phyloP scores from a whole-genome alignment of 441 rosid species.

The Adansonia gregorii region DNA sequence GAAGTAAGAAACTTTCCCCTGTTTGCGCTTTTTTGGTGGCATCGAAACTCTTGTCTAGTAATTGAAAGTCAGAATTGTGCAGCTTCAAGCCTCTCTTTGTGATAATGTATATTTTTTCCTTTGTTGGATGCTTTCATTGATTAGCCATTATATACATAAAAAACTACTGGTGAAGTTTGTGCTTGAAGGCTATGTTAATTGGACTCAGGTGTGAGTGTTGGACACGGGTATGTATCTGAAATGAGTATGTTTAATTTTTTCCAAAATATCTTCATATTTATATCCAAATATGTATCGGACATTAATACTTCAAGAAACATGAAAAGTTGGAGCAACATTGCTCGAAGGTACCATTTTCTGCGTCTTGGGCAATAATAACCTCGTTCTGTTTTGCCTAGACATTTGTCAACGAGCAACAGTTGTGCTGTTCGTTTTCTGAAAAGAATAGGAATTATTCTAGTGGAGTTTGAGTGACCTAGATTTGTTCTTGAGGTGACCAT shows the following conservation, averaged over 20 bases:
- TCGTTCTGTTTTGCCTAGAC: background rate
- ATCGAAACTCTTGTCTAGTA: background rate
- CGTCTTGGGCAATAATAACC: background rate
- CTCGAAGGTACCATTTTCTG: background rate
- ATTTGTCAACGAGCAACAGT: constrained; percentile 26
- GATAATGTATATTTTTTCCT: constrained; percentile 1
- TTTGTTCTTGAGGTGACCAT: background rate
- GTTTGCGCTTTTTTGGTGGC: constrained; percentile 20
- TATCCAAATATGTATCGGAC: background rate
- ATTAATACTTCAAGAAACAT: background rate
- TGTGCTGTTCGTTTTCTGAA: background rate
- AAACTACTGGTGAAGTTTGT: background rate
- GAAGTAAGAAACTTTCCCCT: background rate
- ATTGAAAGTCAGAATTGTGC: background rate
- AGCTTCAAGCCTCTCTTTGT: constrained; percentile 16
- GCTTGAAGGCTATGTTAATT: background rate
- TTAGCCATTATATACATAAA: background rate
- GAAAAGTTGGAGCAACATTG: background rate
- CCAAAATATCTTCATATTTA: background rate
- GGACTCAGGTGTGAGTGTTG: too few relatives aligned
- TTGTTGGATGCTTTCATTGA: background rate
- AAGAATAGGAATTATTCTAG: background rate
- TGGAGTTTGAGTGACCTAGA: background rate
- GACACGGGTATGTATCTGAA: too few relatives aligned
- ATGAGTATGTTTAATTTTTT: too few relatives aligned